Percentiles rank a stretch among this genome's conserved stretches.
These are phyloP conservation scores for Pseudogymnoascus sp. DNA, from an alignment of 2,329 filamentous ascomycete species.

Conservation along the genomic window DNA sequence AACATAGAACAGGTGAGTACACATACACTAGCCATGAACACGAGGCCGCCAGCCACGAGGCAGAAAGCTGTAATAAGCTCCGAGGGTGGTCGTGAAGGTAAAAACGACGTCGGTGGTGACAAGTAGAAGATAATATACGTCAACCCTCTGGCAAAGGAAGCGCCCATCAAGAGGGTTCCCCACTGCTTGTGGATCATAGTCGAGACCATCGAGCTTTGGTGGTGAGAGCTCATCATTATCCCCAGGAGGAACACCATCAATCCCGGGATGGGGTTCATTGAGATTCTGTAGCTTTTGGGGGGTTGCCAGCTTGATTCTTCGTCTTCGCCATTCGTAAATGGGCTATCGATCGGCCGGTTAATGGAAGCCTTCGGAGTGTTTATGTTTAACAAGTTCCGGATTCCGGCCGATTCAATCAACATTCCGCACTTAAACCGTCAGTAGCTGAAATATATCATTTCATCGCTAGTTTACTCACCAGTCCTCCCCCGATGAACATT, in stretches of 20 bases:
- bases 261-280: conserved; percentile 81
- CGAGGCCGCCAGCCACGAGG: conserved; percentile 74
- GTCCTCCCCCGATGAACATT: conserved; percentile 84
- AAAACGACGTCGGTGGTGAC: conserved; percentile 67
- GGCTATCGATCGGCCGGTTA: conserved; percentile 19
- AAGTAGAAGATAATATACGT: conserved; percentile 78
- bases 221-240: conserved; percentile 91
- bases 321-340: conserved; percentile 28
- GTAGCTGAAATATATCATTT: conserved; percentile 4
- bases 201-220: conserved; percentile 64
- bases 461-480: conserved; percentile 47
- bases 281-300: conserved; percentile 62
- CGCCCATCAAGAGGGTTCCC: conserved; percentile 76
- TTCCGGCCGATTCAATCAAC: conserved; percentile 67
- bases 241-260: conserved; percentile 81
- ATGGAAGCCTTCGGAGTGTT: conserved; percentile 29
- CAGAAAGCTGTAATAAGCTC: conserved; percentile 86
- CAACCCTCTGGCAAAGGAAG: conserved; percentile 65
- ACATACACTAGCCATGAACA: conserved; percentile 87
- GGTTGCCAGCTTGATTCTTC: conserved; percentile 43
- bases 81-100: conserved; percentile 78
- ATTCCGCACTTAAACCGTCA: conserved; percentile 56
- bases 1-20: neutral
- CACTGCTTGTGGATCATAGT: conserved; percentile 92
- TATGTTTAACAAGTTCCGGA: conserved; percentile 60